Base-by-base conservation (phyloP, 2,329 filamentous ascomycete genomes). In the Colletotrichum nymphaeae region DNA sequence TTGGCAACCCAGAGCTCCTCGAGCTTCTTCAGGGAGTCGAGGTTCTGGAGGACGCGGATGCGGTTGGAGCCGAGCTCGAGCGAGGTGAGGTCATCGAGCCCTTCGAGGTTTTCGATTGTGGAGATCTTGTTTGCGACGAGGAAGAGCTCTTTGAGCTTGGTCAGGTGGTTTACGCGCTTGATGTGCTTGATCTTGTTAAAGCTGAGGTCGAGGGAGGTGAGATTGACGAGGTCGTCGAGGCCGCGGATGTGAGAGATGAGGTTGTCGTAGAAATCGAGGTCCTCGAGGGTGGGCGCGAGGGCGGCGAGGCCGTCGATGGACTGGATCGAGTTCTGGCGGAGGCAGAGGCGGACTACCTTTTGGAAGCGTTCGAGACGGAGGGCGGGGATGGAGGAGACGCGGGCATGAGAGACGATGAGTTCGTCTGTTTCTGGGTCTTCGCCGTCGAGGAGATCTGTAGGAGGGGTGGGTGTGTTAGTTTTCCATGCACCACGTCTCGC, bases 101-200 rank as follows among this genome's bases (percentile, higher is more conserved):
- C 91, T 5, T 95, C 93, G 11, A 99, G 86, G 16, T 93, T 93
- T 79, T 98, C 96, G 78, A 99, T 98, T 68, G 88, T 92, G 76
- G 89, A 89, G 80, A 99, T 97, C 83, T 97, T 97, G 84, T 99
- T 98, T 80, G 97, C 94, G 63, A 98, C 95, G 78, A 99, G 94
- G 82, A 93, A 99, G 3, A 99, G 82, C 77, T 98, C 95, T 75
- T 89, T 93, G 70, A 98, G 88, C 67, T 95, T 89, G 26, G 86
- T 92, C 72, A 99, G 86, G 78, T 96, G 93, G 72, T 89, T 89
- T 76, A 98, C 86, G 78, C 96, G 92, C 84, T 97, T 98, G 86
- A 99, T 97, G 84, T 98, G 95, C 83, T 98, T 98, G 86, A 99
- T 96, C 87, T 98, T 98, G 87, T 99, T 99, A 90, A 98, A 99